Evolutionary conservation across 108 stramenopile species (phyloP).

Genomic region (Stephanodiscus minutulus): DNA sequence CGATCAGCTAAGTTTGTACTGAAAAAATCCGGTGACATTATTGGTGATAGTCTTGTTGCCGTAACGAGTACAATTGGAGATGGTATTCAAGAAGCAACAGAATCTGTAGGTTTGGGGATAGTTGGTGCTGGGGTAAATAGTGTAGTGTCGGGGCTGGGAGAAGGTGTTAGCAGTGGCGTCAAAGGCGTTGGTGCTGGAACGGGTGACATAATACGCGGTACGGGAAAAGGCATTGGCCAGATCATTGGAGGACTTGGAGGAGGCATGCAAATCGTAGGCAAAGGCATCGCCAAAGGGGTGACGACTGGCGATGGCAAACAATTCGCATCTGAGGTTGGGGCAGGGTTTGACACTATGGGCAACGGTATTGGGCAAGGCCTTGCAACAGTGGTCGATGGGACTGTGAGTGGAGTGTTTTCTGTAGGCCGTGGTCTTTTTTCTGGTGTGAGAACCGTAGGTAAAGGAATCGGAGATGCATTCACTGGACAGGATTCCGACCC

Average conservation of each 20-base stretch:
- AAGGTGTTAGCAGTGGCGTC: conserved; percentile 76
- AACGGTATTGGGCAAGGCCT: conserved; percentile 80
- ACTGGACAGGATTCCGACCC: conserved; percentile 11
- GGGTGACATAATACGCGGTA: conserved; percentile 73
- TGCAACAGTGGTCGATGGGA: conserved; percentile 72
- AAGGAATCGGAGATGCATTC: conserved; percentile 76
- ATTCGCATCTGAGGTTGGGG: conserved; percentile 61
- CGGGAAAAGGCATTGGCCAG: conserved; percentile 87
- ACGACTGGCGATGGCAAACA: conserved; percentile 75
- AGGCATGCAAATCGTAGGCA: conserved; percentile 68
- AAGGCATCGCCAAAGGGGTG: conserved; percentile 82
- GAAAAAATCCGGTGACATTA: conserved; percentile 64
- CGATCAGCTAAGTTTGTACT: conserved; percentile 69
- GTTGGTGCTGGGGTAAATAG: conserved; percentile 86
- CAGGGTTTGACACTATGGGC: conserved; percentile 72
- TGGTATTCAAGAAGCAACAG: conserved; percentile 71
- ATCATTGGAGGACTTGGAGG: conserved; percentile 82
- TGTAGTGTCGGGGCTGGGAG: conserved; percentile 84
- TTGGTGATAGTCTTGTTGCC: conserved; percentile 67
- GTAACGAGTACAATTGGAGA: conserved; percentile 66
- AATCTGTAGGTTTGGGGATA: conserved; percentile 71
- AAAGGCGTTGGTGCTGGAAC: conserved; percentile 85
- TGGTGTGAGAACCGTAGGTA: conserved; percentile 72
- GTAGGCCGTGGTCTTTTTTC: conserved; percentile 78
- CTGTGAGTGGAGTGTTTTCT: conserved; percentile 77